These are phyloP conservation scores for Fusarium piperis DNA, from an alignment of 2,329 filamentous ascomycete species.

Conservation along the genomic window DNA sequence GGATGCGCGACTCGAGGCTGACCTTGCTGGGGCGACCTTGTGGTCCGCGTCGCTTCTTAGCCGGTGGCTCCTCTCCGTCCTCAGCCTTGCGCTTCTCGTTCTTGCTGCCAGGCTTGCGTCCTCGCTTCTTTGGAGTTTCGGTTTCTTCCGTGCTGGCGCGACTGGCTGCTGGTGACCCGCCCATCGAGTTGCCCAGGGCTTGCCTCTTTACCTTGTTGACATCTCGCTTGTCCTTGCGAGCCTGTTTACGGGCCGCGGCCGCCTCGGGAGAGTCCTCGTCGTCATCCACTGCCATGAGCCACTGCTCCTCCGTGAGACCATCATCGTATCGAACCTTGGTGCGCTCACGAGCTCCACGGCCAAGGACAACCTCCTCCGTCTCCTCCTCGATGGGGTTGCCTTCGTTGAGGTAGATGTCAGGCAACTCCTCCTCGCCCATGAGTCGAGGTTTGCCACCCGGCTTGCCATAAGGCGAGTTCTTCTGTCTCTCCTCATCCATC, in stretches of 20 bases:
- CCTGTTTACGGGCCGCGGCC: slow-evolving; percentile 89
- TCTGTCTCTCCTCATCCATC: slow-evolving; percentile 79
- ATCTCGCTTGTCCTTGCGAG: slow-evolving; percentile 82
- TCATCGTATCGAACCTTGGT: slow-evolving; percentile 97
- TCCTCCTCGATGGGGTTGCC: slow-evolving; percentile 84
- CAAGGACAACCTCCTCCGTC: slow-evolving; percentile 76
- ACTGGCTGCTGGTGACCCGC: slow-evolving; percentile 82
- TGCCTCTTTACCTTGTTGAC: slow-evolving; percentile 76
- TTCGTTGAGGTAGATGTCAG: slow-evolving; percentile 92
- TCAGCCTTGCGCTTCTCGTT: slow-evolving; percentile 90
- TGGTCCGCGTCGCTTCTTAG: slow-evolving; percentile 80
- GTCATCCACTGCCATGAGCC: slow-evolving; percentile 97
- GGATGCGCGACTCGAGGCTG: slow-evolving; percentile 61
- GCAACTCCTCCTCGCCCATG: slow-evolving; percentile 86
- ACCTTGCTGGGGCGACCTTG: slow-evolving; percentile 74
- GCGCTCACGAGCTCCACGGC: slow-evolving; percentile 93
- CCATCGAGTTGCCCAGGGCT: slow-evolving; percentile 49
- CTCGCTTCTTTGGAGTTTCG: slow-evolving; percentile 82
- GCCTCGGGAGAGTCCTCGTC: slow-evolving; percentile 95
- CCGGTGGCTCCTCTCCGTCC: slow-evolving; percentile 77
- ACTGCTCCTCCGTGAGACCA: slow-evolving; percentile 97
- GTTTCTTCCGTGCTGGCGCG: slow-evolving; percentile 84
- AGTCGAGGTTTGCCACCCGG: slow-evolving; percentile 78
- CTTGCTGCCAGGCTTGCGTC: slow-evolving; percentile 79
- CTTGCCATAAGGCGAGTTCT: slow-evolving; percentile 76